These are phyloP conservation scores for Parasitella parasitica DNA, from an alignment of 371 early-diverging fungal species.

Conservation along the genomic window DNA sequence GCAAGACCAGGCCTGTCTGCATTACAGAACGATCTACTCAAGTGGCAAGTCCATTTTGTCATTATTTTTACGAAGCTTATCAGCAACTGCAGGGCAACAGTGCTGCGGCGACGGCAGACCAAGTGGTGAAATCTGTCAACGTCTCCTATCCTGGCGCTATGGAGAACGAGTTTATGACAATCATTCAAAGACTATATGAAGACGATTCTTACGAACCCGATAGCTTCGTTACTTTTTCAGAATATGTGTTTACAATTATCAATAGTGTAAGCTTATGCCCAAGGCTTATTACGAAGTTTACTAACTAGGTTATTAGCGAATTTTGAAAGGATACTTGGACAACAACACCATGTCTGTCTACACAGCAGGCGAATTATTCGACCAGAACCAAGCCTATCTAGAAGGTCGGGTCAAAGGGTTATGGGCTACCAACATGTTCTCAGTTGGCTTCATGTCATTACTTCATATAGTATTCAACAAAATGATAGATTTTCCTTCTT, in stretches of 20 bases:
- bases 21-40: slow-evolving; percentile 16
- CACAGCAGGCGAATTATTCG: slow-evolving; percentile 29
- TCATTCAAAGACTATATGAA: slow-evolving; percentile 4
- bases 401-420: slow-evolving; percentile 21
- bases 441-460: slow-evolving; percentile 33
- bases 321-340: slow-evolving; percentile 23
- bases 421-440: slow-evolving; percentile 31
- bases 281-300: neutral
- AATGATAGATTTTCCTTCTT: slow-evolving; percentile 19
- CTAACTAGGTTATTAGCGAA: slow-evolving; percentile 18
- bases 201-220: slow-evolving; percentile 21
- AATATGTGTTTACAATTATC: slow-evolving; percentile 26
- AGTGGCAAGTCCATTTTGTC: slow-evolving; percentile 18
- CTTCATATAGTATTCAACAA: slow-evolving; percentile 22
- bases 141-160: slow-evolving; percentile 16
- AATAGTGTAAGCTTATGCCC: slow-evolving; percentile 19
- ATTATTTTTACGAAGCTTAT: slow-evolving; percentile 21
- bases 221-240: slow-evolving; percentile 32
- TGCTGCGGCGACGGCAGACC: neutral
- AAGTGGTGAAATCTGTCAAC: slow-evolving; percentile 26
- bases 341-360: slow-evolving; percentile 16
- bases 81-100: neutral
- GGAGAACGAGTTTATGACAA: slow-evolving; percentile 17
- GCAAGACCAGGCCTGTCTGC: slow-evolving; percentile 17
- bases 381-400: slow-evolving; percentile 28